Evolutionary conservation across 176 grass and related monocot species (phyloP).

Genomic region (Raddia guianensis): DNA sequence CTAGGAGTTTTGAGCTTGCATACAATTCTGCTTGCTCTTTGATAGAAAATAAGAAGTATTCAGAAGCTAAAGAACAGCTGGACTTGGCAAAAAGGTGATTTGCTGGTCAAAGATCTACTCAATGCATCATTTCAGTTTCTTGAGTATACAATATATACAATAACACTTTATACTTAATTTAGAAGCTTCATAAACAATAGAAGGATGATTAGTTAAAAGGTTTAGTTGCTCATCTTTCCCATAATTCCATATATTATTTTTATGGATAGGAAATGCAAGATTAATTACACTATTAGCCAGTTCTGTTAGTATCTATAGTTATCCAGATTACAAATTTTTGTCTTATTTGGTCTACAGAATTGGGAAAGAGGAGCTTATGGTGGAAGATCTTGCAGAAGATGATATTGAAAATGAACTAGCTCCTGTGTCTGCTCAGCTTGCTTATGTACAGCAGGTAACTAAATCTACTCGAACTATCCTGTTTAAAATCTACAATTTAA

Average conservation of each 20-base stretch:
- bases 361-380: slow-evolving; percentile 83
- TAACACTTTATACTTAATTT: background rate
- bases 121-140: background rate
- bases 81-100: slow-evolving; percentile 83
- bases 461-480: background rate
- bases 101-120: slow-evolving; percentile 11
- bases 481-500: background rate
- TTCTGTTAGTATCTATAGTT: background rate
- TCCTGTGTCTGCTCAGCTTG: slow-evolving; percentile 80
- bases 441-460: slow-evolving; percentile 82
- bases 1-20: slow-evolving; percentile 84
- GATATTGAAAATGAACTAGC: slow-evolving; percentile 83
- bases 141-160: slow-evolving; percentile 10
- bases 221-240: background rate
- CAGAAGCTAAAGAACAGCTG: slow-evolving; percentile 79
- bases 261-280: slow-evolving; percentile 9
- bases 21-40: slow-evolving; percentile 94
- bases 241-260: slow-evolving; percentile 6
- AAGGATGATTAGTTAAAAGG: background rate
- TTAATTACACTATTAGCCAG: background rate
- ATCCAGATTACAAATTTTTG: slow-evolving; percentile 24
- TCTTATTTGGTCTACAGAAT: slow-evolving; percentile 57
- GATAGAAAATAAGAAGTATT: slow-evolving; percentile 86
- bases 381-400: slow-evolving; percentile 68
- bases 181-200: background rate